Conservation (phyloP, 768 basidiomycete genomes). For the Suillus lakei region DNA sequence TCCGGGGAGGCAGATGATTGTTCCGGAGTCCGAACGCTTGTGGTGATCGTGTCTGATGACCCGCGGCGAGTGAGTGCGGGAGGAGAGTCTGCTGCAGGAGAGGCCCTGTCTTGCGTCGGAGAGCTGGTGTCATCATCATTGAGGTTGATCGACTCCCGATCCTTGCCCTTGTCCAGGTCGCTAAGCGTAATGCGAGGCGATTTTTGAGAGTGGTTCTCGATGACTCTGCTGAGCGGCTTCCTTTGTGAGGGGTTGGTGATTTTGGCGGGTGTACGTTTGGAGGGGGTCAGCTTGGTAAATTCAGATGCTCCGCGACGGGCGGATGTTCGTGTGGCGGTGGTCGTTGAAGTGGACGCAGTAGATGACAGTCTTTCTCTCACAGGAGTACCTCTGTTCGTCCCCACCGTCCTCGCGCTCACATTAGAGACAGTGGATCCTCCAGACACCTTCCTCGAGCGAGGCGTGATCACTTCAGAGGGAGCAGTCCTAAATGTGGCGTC, state of each 20-base stretch:
- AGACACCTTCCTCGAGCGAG: slow-evolving; percentile 35
- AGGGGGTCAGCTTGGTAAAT: slow-evolving; percentile 24
- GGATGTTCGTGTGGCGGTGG: slow-evolving; percentile 23
- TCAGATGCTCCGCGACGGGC: slow-evolving; percentile 29
- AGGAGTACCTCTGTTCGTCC: slow-evolving; percentile 20
- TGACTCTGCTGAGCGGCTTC: slow-evolving; percentile 16
- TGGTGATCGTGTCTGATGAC: slow-evolving; percentile 34
- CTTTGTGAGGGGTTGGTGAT: background rate
- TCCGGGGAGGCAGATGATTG: slow-evolving; percentile 29
- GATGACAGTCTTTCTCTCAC: slow-evolving; percentile 29
- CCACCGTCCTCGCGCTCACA: slow-evolving; percentile 35
- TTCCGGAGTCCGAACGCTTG: slow-evolving; percentile 22
- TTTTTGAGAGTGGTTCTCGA: slow-evolving; percentile 13
- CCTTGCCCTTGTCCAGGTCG: slow-evolving; percentile 9
- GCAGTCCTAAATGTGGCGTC: slow-evolving; percentile 38
- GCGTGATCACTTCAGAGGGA: slow-evolving; percentile 31
- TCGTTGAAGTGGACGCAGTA: slow-evolving; percentile 15
- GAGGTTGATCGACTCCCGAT: slow-evolving; percentile 1
- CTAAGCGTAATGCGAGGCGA: slow-evolving; percentile 3
- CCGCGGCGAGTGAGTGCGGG: slow-evolving; percentile 27
- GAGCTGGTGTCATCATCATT: slow-evolving; percentile 1
- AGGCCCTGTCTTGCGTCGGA: background rate
- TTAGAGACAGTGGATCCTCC: slow-evolving; percentile 36
- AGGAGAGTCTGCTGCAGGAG: slow-evolving; percentile 2
- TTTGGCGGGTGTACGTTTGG: slow-evolving; percentile 5